Conservation (phyloP, 306 rosid genomes). For the Elaeagnus macrophylla region DNA sequence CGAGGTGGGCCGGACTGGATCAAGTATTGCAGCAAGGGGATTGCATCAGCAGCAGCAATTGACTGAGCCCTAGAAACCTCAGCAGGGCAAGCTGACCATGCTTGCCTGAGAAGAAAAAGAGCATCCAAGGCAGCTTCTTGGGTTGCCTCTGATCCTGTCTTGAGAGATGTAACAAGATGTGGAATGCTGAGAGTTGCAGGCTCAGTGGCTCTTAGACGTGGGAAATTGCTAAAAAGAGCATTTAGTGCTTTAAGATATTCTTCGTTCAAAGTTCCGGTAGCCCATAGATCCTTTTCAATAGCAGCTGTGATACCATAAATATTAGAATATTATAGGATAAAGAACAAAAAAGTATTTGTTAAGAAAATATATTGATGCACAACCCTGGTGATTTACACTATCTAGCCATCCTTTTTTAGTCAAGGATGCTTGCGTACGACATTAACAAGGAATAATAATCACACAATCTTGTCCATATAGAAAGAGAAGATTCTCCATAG, state of each 20-base stretch:
- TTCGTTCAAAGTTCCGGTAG: constrained; percentile 83
- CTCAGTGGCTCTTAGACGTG: constrained; percentile 95
- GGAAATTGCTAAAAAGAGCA: constrained; percentile 91
- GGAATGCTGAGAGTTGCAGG: constrained; percentile 99
- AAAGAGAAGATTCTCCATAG: too few relatives aligned
- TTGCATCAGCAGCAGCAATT: constrained; percentile 94
- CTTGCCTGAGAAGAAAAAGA: constrained; percentile 94
- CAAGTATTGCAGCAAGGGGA: constrained; percentile 85
- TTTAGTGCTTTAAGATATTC: constrained; percentile 93
- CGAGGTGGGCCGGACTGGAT: constrained; percentile 98
- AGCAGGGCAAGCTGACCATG: constrained; percentile 99
- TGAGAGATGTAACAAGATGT: constrained; percentile 86
- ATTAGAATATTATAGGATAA: too few relatives aligned
- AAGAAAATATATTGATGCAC: too few relatives aligned
- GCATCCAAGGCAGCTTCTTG: constrained; percentile 99
- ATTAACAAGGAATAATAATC: too few relatives aligned
- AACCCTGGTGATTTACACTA: too few relatives aligned
- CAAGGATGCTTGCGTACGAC: too few relatives aligned
- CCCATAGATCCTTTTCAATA: constrained; percentile 95
- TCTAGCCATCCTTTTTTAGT: too few relatives aligned
- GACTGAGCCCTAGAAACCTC: constrained; percentile 98
- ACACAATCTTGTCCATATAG: too few relatives aligned
- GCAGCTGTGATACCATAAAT: constrained; percentile 54
- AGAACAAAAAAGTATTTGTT: too few relatives aligned
- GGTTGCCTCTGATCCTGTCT: constrained; percentile 91